Evolutionary conservation across 2,329 filamentous ascomycete genomes (phyloP).

Genomic region (Aspergillus aculeatinus): DNA sequence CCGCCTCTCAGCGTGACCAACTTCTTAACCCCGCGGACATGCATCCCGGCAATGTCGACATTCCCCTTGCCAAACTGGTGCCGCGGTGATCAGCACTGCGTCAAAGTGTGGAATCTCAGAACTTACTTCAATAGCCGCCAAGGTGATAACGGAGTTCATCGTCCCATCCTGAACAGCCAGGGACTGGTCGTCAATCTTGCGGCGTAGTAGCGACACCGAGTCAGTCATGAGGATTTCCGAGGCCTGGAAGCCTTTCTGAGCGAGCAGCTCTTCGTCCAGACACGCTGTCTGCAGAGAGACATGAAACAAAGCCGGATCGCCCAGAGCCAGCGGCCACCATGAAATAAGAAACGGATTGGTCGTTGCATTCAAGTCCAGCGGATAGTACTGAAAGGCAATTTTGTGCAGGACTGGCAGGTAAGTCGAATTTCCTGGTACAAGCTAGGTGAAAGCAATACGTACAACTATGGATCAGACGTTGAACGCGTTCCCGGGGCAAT

Average conservation of each 20-base stretch:
- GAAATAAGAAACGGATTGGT: constrained; percentile 60
- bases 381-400: constrained; percentile 62
- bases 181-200: constrained; percentile 49
- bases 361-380: constrained; percentile 51
- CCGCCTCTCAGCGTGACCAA: constrained; percentile 54
- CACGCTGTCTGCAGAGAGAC: constrained; percentile 61
- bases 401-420: constrained; percentile 52
- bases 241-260: constrained; percentile 53
- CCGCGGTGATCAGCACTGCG: neutral
- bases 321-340: constrained; percentile 60
- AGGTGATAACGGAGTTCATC: constrained; percentile 57
- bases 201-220: constrained; percentile 54
- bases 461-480: constrained; percentile 59
- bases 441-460: constrained; percentile 23
- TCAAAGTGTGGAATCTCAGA: neutral
- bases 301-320: constrained; percentile 58
- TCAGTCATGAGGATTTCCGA: constrained; percentile 60
- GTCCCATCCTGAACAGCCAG: constrained; percentile 56
- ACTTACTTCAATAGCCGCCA: constrained; percentile 58
- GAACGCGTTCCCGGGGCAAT: constrained; percentile 52
- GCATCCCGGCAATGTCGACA: constrained; percentile 44
- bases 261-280: constrained; percentile 54
- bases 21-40: constrained; percentile 52
- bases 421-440: neutral
- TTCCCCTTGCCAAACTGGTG: constrained; percentile 56